phyloP scores from a whole-genome alignment of 768 basidiomycete species.

The Boletus vermiculosoides region DNA sequence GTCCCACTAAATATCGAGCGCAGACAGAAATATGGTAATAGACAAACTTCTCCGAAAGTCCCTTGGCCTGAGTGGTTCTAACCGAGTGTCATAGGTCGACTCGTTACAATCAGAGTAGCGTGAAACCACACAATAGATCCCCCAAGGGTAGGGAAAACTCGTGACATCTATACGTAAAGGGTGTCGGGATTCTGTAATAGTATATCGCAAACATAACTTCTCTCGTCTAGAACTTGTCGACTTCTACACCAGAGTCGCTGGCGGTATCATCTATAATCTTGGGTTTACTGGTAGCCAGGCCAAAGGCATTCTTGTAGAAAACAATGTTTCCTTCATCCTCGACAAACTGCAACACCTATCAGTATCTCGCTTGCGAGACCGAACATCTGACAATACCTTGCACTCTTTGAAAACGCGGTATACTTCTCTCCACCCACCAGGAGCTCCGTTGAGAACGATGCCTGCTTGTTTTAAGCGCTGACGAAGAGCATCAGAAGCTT shows the following conservation, averaged over 20 bases:
- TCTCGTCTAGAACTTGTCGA: slow-evolving; percentile 37
- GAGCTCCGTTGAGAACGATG: slow-evolving; percentile 64
- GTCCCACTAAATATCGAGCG: background rate
- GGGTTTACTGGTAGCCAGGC: slow-evolving; percentile 70
- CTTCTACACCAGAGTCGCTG: slow-evolving; percentile 69
- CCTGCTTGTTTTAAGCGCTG: slow-evolving; percentile 60
- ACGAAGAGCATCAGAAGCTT: slow-evolving; percentile 84
- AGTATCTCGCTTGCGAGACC: background rate
- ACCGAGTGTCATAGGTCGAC: background rate
- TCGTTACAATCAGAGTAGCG: background rate
- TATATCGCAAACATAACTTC: slow-evolving; percentile 1
- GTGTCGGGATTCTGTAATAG: background rate
- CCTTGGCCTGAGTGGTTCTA: background rate
- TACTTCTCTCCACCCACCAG: slow-evolving; percentile 77
- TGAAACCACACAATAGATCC: background rate
- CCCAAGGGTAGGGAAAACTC: background rate
- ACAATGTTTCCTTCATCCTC: slow-evolving; percentile 91
- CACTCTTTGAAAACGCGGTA: slow-evolving; percentile 76
- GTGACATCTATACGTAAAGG: slow-evolving; percentile 9
- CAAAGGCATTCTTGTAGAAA: slow-evolving; percentile 87
- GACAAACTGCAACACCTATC: slow-evolving; percentile 58
- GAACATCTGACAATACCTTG: slow-evolving; percentile 46
- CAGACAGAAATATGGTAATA: background rate
- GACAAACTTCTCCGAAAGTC: background rate
- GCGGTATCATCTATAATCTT: slow-evolving; percentile 57